Evolutionary conservation across 2,329 filamentous ascomycete genomes (phyloP).

Genomic region (Sclerotinia subarctica): DNA sequence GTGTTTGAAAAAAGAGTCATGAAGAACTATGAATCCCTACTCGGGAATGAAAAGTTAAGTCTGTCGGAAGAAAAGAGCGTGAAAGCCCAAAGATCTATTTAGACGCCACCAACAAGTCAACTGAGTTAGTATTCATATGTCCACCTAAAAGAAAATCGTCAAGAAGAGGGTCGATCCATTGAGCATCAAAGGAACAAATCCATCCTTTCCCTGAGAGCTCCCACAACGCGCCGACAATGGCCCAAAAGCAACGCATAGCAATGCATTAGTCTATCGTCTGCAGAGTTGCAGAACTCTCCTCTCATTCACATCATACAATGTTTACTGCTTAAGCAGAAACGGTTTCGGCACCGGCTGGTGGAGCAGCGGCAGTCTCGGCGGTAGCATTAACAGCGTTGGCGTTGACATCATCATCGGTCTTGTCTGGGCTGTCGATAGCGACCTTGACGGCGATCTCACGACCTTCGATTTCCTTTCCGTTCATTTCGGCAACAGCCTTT

Average conservation of each 20-base stretch:
- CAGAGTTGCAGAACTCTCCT: conserved; percentile 27
- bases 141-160: conserved; percentile 39
- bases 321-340: conserved; percentile 40
- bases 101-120: conserved; percentile 32
- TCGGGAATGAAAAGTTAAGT: conserved; percentile 28
- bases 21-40: conserved; percentile 36
- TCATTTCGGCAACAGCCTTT: conserved; percentile 98
- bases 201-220: conserved; percentile 26
- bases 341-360: conserved; percentile 58
- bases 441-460: conserved; percentile 99
- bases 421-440: conserved; percentile 98
- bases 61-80: conserved; percentile 36
- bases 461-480: conserved; percentile 98
- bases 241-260: conserved; percentile 34
- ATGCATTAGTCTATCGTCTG: conserved; percentile 27
- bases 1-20: conserved; percentile 38
- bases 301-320: conserved; percentile 36
- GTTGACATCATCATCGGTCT: conserved; percentile 82
- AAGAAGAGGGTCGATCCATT: conserved; percentile 29
- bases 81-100: conserved; percentile 27
- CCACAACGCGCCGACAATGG: conserved; percentile 28
- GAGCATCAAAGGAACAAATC: conserved; percentile 29
- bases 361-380: conserved; percentile 34
- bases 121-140: conserved; percentile 26
- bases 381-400: conserved; percentile 47